These are phyloP conservation scores for Leishmania tropica DNA, from an alignment of 208 protist species.

Conservation along the genomic window DNA sequence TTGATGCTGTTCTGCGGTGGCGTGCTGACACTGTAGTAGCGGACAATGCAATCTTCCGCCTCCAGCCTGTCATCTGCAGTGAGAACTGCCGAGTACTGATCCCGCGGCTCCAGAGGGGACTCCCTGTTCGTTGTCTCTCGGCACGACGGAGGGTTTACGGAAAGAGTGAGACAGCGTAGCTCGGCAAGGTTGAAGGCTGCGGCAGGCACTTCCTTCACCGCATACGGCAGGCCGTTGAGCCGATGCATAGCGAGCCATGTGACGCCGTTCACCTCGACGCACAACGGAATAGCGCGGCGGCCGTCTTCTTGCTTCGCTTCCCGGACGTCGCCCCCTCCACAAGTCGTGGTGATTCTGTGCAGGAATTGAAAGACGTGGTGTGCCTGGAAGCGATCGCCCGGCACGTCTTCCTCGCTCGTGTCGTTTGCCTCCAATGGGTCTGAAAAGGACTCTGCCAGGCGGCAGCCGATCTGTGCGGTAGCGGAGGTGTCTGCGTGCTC, in stretches of 20 bases:
- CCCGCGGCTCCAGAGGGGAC: not conserved
- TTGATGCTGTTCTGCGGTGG: slow-evolving; percentile 19
- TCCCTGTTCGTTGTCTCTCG: no score
- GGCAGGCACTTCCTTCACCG: slow-evolving; percentile 64
- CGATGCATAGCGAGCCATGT: slow-evolving; percentile 63
- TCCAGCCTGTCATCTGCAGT: slow-evolving; percentile 21
- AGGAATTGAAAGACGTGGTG: slow-evolving; percentile 72
- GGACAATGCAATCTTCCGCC: slow-evolving; percentile 40
- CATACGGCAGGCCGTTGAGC: slow-evolving; percentile 60
- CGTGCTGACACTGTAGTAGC: slow-evolving; percentile 46
- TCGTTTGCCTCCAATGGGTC: slow-evolving; percentile 7
- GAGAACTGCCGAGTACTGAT: not conserved
- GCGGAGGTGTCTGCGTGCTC: not conserved
- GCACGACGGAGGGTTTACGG: not conserved
- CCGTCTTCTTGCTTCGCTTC: not conserved
- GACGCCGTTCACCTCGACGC: slow-evolving; percentile 56
- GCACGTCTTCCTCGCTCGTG: slow-evolving; percentile 31
- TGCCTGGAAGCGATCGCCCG: slow-evolving; percentile 56
- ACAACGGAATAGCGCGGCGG: slow-evolving; percentile 23
- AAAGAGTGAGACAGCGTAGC: slow-evolving; percentile 19
- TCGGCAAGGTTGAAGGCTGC: slow-evolving; percentile 22
- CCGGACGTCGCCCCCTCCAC: slow-evolving; percentile 4
- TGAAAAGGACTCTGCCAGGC: not conserved
- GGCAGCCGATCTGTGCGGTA: not conserved
- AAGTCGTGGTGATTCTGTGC: slow-evolving; percentile 25